Conservation (phyloP, 139 green algal species). For the Chlorella sorokiniana region DNA sequence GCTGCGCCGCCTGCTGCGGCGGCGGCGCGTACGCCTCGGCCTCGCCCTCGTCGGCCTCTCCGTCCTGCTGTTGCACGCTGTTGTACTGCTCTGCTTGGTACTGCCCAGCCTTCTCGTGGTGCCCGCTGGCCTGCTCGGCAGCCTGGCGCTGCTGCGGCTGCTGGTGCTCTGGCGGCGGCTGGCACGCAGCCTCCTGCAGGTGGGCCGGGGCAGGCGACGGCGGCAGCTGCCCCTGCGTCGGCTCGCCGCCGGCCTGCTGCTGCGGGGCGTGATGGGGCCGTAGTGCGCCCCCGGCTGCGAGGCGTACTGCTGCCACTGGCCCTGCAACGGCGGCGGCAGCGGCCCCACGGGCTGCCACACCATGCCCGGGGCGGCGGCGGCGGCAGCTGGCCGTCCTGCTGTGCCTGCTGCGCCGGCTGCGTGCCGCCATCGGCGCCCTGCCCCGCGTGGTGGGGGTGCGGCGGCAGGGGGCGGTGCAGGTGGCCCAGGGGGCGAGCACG, state of each 20-base stretch:
- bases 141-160: not conserved
- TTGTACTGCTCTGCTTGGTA: not conserved
- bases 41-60: not conserved
- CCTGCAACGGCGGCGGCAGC: not conserved
- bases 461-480: too few relatives aligned
- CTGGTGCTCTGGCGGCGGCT: not conserved
- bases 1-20: not conserved
- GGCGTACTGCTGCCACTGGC: not conserved
- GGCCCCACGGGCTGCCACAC: not conserved
- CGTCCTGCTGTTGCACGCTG: not conserved
- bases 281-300: not conserved
- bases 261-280: not conserved
- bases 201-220: not conserved
- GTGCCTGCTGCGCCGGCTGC: too few relatives aligned
- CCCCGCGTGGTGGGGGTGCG: too few relatives aligned
- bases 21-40: not conserved
- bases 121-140: not conserved
- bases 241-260: too few relatives aligned
- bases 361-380: not conserved
- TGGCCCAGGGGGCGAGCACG: not conserved
- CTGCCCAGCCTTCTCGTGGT: not conserved
- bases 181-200: conserved; percentile 1
- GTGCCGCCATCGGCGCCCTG: too few relatives aligned
- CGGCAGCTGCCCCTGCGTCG: not conserved
- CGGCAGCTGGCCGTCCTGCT: not conserved